Percentiles rank a stretch among this genome's conserved stretches.
Evolutionary conservation across 371 early-diverging fungal species (phyloP).

Genomic region (Mucor lusitanicus): DNA sequence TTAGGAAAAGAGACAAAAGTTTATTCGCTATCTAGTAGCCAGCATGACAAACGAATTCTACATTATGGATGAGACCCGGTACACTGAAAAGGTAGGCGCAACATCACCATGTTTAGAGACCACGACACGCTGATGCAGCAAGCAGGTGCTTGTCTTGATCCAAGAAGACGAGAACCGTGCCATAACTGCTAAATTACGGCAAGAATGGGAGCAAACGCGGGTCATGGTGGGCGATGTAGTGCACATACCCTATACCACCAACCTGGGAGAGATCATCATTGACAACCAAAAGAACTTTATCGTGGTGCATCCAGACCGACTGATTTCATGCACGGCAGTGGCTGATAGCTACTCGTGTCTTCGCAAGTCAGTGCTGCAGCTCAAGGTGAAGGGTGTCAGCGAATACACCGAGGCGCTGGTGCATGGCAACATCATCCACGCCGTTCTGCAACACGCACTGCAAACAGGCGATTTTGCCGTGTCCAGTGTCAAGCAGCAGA

Average conservation of each 20-base stretch:
- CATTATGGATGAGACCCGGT: background rate
- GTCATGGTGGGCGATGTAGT: slow-evolving; percentile 54
- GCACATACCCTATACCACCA: slow-evolving; percentile 42
- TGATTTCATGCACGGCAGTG: slow-evolving; percentile 77
- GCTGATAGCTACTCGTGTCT: slow-evolving; percentile 76
- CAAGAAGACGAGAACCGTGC: slow-evolving; percentile 20
- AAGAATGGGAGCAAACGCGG: slow-evolving; percentile 47
- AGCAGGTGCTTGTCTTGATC: slow-evolving; percentile 20
- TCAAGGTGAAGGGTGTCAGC: slow-evolving; percentile 53
- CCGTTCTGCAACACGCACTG: slow-evolving; percentile 71
- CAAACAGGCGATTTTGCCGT: slow-evolving; percentile 56
- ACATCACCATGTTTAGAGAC: background rate
- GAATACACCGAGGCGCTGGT: slow-evolving; percentile 64
- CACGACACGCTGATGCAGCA: background rate
- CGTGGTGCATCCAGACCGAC: slow-evolving; percentile 79
- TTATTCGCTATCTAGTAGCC: slow-evolving; percentile 10
- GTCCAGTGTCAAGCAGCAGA: slow-evolving; percentile 39
- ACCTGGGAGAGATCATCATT: slow-evolving; percentile 37
- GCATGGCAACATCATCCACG: slow-evolving; percentile 83
- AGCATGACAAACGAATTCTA: background rate
- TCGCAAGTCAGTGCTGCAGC: slow-evolving; percentile 75
- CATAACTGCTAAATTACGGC: slow-evolving; percentile 32
- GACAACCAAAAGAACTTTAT: slow-evolving; percentile 54
- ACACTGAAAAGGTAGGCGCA: slow-evolving; percentile 15
- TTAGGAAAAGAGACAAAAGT: slow-evolving; percentile 10